phyloP scores from a whole-genome alignment of 768 basidiomycete species.

The Boletus edulis region DNA sequence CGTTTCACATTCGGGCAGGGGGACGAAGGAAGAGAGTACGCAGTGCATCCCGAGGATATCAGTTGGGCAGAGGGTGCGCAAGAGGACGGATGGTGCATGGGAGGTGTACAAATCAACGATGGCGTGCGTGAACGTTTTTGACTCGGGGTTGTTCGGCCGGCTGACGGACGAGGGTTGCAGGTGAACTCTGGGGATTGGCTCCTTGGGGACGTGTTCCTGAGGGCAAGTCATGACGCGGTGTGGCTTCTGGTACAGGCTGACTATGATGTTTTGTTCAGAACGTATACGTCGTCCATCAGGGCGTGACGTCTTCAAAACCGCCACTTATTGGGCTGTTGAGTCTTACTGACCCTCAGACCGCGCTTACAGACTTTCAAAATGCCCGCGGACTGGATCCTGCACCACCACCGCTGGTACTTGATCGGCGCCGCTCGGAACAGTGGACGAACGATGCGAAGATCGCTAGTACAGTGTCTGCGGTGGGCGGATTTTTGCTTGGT shows the following conservation, averaged over 20 bases:
- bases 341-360: constrained; percentile 38
- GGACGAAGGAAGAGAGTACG: constrained; percentile 34
- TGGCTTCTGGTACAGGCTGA: background rate
- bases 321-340: constrained; percentile 46
- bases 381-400: constrained; percentile 43
- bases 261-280: constrained; percentile 37
- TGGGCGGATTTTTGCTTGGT: constrained; percentile 39
- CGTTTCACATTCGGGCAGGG: constrained; percentile 44
- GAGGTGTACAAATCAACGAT: constrained; percentile 55
- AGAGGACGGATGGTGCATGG: constrained; percentile 50
- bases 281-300: constrained; percentile 51
- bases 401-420: constrained; percentile 19
- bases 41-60: constrained; percentile 51
- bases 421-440: constrained; percentile 1
- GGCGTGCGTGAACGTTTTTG: constrained; percentile 29
- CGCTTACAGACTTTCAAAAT: constrained; percentile 39
- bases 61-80: constrained; percentile 45
- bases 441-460: constrained; percentile 18
- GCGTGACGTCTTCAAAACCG: constrained; percentile 35
- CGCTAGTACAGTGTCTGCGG: constrained; percentile 24
- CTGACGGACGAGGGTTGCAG: constrained; percentile 22
- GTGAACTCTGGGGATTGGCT: constrained; percentile 61
- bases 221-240: constrained; percentile 34
- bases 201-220: constrained; percentile 55
- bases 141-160: background rate